These are phyloP conservation scores for Tricholomella constricta DNA, from an alignment of 768 basidiomycete genomes.

Conservation along the genomic window DNA sequence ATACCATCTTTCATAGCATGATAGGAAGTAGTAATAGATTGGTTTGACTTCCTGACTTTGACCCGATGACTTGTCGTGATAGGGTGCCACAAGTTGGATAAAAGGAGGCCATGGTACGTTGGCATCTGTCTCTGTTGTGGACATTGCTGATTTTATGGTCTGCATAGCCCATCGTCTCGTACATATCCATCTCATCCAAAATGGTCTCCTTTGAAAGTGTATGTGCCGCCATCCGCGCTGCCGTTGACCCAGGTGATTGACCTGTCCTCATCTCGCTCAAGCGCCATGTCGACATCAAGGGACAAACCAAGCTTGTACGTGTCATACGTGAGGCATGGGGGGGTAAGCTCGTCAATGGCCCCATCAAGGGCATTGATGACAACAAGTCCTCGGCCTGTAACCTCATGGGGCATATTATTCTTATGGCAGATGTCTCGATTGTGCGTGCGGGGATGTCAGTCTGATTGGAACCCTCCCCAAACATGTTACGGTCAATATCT, in stretches of 20 bases:
- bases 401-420: constrained; percentile 53
- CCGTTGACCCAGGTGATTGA: constrained; percentile 46
- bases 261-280: constrained; percentile 63
- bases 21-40: too few relatives aligned
- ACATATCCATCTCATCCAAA: constrained; percentile 13
- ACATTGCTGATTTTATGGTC: too few relatives aligned
- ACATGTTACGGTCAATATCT: constrained; percentile 62
- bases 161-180: too few relatives aligned
- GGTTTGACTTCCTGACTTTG: too few relatives aligned
- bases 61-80: too few relatives aligned
- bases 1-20: too few relatives aligned
- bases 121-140: too few relatives aligned
- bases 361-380: constrained; percentile 38
- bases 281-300: constrained; percentile 55
- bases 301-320: constrained; percentile 54
- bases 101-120: too few relatives aligned
- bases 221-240: constrained; percentile 51
- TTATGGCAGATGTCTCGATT: constrained; percentile 50
- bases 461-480: constrained; percentile 27
- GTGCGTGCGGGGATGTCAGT: too few relatives aligned
- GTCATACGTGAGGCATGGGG: constrained; percentile 56
- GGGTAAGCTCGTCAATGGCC: constrained; percentile 45
- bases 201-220: constrained; percentile 51
- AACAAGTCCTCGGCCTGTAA: constrained; percentile 43
- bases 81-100: too few relatives aligned